A percentile compares a stretch with the other conserved stretches of the same genome.
Conservation (phyloP, 805 yeast species). For the Yamadazyma sp. region DNA sequence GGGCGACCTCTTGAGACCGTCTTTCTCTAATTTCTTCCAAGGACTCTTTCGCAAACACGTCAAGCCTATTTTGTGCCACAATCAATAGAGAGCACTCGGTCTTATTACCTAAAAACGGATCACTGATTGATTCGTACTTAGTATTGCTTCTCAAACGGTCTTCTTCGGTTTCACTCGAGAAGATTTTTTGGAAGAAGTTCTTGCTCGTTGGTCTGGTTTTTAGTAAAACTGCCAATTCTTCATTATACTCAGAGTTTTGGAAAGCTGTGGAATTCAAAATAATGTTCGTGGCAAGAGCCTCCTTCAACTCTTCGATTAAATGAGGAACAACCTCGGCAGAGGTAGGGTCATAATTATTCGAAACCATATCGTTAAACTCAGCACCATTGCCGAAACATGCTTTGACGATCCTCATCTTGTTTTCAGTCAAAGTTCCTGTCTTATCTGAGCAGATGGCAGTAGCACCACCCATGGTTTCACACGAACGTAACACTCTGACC, state of each 20-base stretch:
- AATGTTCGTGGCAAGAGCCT: conserved; percentile 52
- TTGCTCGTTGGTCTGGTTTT: conserved; percentile 29
- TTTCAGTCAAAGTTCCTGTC: conserved; percentile 95
- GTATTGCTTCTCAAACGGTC: conserved; percentile 14
- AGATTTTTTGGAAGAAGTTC: conserved; percentile 28
- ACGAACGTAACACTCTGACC: conserved; percentile 89
- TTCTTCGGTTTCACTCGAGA: conserved; percentile 15
- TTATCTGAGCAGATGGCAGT: conserved; percentile 96
- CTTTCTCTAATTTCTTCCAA: conserved; percentile 43
- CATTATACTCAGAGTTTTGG: conserved; percentile 56
- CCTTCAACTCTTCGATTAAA: conserved; percentile 23
- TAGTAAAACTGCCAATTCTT: conserved; percentile 25
- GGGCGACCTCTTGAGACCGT: conserved; percentile 45
- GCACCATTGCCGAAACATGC: conserved; percentile 59
- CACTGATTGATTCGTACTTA: conserved; percentile 30
- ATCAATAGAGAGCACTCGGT: conserved; percentile 88
- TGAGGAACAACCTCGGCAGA: conserved; percentile 24
- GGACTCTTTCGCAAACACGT: conserved; percentile 38
- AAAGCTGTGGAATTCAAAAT: conserved; percentile 87
- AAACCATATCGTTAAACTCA: conserved; percentile 52
- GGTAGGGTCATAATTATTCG: conserved; percentile 19
- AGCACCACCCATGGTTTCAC: conserved; percentile 99
- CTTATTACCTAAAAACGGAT: conserved; percentile 84
- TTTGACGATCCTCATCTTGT: conserved; percentile 84
- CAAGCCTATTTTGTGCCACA: conserved; percentile 60